Conservation (phyloP, 768 basidiomycete genomes). For the Panaeolus cyanescens region DNA sequence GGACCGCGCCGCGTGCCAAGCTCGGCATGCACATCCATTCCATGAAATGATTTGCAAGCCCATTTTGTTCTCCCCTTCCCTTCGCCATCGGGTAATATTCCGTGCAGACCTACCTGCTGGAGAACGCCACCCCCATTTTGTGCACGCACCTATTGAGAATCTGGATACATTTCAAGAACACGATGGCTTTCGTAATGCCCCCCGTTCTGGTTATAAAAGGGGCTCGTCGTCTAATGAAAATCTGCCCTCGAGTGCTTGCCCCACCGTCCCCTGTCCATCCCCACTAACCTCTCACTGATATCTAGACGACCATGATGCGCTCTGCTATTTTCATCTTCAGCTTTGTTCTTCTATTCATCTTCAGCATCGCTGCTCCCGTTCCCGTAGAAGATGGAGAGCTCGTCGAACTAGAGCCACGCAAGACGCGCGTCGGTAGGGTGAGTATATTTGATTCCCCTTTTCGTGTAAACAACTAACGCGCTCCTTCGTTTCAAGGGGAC, state of each 20-base stretch:
- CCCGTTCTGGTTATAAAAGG: constrained; percentile 21
- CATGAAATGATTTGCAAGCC: not conserved
- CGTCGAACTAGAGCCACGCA: constrained; percentile 48
- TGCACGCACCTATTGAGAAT: not conserved
- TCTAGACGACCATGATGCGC: constrained; percentile 36
- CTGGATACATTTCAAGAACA: constrained; percentile 13
- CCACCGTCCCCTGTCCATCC: constrained; percentile 1
- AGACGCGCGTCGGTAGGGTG: constrained; percentile 58
- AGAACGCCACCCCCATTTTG: constrained; percentile 2
- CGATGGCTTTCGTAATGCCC: constrained; percentile 22
- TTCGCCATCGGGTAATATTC: constrained; percentile 2
- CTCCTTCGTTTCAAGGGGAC: constrained; percentile 51
- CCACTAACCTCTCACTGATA: constrained; percentile 10
- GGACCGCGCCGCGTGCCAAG: not conserved
- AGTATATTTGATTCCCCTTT: constrained; percentile 22
- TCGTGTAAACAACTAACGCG: constrained; percentile 8
- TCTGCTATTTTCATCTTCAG: constrained; percentile 34
- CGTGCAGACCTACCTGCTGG: constrained; percentile 1
- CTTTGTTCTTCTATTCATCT: constrained; percentile 39
- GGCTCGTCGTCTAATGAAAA: constrained; percentile 10
- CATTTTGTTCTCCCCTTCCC: not conserved
- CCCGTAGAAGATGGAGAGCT: constrained; percentile 32
- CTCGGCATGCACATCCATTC: not conserved
- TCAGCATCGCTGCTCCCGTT: constrained; percentile 54
- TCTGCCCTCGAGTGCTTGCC: constrained; percentile 8